Conservation (phyloP, 257 asterid genomes). For the Plantago major region DNA sequence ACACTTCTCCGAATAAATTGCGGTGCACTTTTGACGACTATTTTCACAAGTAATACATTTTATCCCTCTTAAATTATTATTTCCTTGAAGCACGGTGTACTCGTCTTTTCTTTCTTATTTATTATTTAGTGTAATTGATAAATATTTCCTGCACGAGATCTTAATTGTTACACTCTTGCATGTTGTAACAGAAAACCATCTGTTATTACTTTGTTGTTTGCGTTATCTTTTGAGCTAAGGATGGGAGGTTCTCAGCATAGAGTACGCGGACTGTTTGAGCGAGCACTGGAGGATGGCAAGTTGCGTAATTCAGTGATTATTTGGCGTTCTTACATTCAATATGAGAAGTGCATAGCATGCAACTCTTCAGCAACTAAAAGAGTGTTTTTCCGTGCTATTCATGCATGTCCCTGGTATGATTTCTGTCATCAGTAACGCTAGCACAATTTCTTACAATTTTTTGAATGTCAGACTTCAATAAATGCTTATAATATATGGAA, state of each 20-base stretch:
- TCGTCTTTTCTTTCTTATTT: background rate
- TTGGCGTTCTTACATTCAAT: constrained; percentile 82
- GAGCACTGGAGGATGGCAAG: constrained; percentile 66
- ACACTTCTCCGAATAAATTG: constrained; percentile 72
- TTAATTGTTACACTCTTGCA: constrained; percentile 16
- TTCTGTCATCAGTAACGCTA: constrained; percentile 5
- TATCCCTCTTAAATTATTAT: constrained; percentile 5
- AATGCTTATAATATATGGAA: background rate
- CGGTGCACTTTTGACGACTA: constrained; percentile 72
- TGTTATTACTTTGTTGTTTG: constrained; percentile 63
- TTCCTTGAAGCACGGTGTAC: background rate
- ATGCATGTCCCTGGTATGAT: constrained; percentile 94
- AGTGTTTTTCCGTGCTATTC: constrained; percentile 86
- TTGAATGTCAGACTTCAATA: background rate
- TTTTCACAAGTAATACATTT: constrained; percentile 45
- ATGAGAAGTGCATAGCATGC: constrained; percentile 51
- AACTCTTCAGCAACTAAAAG: constrained; percentile 69
- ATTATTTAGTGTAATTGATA: background rate
- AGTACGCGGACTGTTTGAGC: constrained; percentile 78
- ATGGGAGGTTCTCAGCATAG: constrained; percentile 63
- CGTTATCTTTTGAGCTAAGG: constrained; percentile 71
- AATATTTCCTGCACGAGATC: background rate
- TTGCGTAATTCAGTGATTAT: constrained; percentile 65
- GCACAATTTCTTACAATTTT: constrained; percentile 3
- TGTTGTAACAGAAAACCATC: constrained; percentile 63